These are phyloP conservation scores for Mycena metata DNA, from an alignment of 768 basidiomycete genomes.

Conservation along the genomic window DNA sequence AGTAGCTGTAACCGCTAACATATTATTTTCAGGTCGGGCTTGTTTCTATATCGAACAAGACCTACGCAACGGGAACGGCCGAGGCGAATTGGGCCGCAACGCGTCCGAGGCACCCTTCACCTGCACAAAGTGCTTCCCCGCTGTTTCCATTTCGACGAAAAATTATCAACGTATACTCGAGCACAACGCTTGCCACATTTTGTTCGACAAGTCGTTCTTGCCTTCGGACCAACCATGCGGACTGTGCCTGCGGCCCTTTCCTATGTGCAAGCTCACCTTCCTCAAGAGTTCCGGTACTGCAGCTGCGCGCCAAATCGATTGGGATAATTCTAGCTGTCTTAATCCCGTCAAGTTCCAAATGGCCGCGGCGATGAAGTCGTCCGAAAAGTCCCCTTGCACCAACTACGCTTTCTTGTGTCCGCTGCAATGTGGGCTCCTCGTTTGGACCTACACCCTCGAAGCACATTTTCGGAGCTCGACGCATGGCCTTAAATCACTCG, in stretches of 20 bases:
- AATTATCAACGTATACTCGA: slow-evolving; percentile 40
- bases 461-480: background rate
- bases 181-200: slow-evolving; percentile 41
- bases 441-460: slow-evolving; percentile 21
- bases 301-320: slow-evolving; percentile 14
- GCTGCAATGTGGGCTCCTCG: background rate
- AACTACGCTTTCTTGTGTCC: slow-evolving; percentile 12
- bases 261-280: slow-evolving; percentile 36
- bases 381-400: background rate
- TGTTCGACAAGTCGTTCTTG: slow-evolving; percentile 27
- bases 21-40: slow-evolving; percentile 2
- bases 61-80: too few relatives aligned
- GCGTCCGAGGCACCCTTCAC: too few relatives aligned
- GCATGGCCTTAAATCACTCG: background rate
- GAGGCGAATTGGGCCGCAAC: too few relatives aligned
- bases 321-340: slow-evolving; percentile 10
- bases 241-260: slow-evolving; percentile 38
- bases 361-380: slow-evolving; percentile 3
- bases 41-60: slow-evolving; percentile 13
- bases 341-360: background rate
- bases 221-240: slow-evolving; percentile 38
- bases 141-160: background rate
- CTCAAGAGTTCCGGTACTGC: slow-evolving; percentile 29
- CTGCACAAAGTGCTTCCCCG: slow-evolving; percentile 18
- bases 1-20: too few relatives aligned